A percentile compares a stretch with the other conserved stretches of the same genome.
Conservation (phyloP, 176 grass and related monocot species). For the Cenchrus americanus region DNA sequence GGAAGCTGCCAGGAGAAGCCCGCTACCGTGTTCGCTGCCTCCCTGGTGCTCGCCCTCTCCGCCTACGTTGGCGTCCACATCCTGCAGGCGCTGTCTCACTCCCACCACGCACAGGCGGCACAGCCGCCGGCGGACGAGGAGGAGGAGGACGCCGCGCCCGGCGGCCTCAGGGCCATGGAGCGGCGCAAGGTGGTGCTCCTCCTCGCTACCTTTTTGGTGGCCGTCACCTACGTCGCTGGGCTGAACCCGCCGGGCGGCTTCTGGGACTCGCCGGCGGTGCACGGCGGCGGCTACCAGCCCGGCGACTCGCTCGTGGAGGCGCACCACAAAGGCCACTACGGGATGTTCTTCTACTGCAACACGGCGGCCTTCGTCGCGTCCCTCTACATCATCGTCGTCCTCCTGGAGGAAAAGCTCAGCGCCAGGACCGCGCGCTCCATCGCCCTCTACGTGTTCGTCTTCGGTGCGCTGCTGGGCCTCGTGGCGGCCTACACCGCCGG, state of each 20-base stretch:
- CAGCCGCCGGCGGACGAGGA: not conserved
- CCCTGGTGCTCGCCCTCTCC: slow-evolving; percentile 26
- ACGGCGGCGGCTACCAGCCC: not conserved
- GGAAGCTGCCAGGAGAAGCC: not conserved
- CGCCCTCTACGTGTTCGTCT: not conserved
- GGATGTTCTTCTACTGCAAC: slow-evolving; percentile 26
- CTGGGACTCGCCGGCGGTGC: slow-evolving; percentile 8
- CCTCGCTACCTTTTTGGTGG: slow-evolving; percentile 29
- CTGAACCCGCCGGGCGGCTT: slow-evolving; percentile 40
- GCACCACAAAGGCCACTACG: not conserved
- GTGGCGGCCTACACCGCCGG: slow-evolving; percentile 1
- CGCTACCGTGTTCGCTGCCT: not conserved
- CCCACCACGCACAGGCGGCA: not conserved
- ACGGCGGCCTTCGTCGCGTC: not conserved
- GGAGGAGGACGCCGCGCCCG: too few species aligned
- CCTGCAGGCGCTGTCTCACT: not conserved
- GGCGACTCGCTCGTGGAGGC: not conserved
- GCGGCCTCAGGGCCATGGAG: not conserved
- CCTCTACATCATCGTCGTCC: not conserved
- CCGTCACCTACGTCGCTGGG: slow-evolving; percentile 36
- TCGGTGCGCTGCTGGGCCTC: not conserved
- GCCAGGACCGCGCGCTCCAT: not conserved
- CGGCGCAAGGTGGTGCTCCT: slow-evolving; percentile 23
- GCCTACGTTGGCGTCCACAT: slow-evolving; percentile 37
- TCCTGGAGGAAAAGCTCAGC: not conserved